Evolutionary conservation across 2,329 filamentous ascomycete species (phyloP), one percentile per base, ranked within the genome.

Genomic region (Scorias spongiosa): DNA sequence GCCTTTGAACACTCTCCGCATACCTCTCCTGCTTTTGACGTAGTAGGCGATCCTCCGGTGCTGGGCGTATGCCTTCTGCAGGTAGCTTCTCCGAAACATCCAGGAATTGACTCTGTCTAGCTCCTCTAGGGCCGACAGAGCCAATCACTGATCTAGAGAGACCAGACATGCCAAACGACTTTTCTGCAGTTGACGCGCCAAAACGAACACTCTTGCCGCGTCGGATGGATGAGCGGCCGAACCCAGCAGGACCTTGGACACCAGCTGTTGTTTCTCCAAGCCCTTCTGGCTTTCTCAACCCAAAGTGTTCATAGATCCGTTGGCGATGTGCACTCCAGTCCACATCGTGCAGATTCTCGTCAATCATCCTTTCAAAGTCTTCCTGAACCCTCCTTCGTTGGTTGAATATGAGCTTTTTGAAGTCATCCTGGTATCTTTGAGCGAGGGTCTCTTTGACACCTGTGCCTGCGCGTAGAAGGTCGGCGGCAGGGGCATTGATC

Each of bases 321-420:
- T 84, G 85, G 49, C 89, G 81, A 66, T 96, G 89, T 12, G 83
- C 81, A 54, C 95, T 88, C 88, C 91, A 96, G 61, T 96, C 87
- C 69, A 93, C 81, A 17, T 52, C 57, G 28, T 87, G 85, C 41
- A 96, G 80, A 58, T 93, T 93, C 55, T 95, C 88, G 60, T 96
- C 88, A 44, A 98, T 71, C 61, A 94, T 96, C 48, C 77, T 75
- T 60, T 98, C 88, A 60, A 98, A 96, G 58, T 96, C 91, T 44
- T 80, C 78, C 47, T 89, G 81, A 3, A 88, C 91, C 56, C 88
- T 79, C 56, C 89, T 81, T 48, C 96, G 47, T 17, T 54, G 52
- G 36, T 48, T 48, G 36, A 57, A 52, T 20, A 59, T 55, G 54
- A 58, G 54, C 43, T 57, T 50, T 57, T 77, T 83, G 63, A 96